Evolutionary conservation across 2,329 filamentous ascomycete species (phyloP).

Genomic region (Cytospora chrysosperma): DNA sequence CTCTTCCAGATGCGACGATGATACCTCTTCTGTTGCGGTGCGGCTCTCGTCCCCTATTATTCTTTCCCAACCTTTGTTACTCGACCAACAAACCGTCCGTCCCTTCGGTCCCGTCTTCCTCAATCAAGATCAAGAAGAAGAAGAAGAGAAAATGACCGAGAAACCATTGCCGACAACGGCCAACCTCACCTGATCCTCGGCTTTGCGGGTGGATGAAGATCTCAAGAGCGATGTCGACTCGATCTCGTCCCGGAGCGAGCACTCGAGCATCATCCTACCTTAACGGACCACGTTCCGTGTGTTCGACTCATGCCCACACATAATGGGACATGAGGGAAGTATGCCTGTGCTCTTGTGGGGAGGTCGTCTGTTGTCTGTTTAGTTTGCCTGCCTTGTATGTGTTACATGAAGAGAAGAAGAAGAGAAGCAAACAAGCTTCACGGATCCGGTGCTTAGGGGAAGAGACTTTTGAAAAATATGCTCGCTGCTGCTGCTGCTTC

Average conservation of each 20-base stretch:
- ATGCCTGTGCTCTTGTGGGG: slow-evolving; percentile 11
- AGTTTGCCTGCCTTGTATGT: slow-evolving; percentile 11
- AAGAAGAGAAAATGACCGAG: slow-evolving; percentile 1
- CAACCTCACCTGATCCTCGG: neutral
- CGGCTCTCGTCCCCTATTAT: slow-evolving; percentile 15
- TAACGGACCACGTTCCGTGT: neutral
- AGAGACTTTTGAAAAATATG: neutral
- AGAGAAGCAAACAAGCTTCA: neutral
- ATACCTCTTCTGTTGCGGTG: slow-evolving; percentile 30
- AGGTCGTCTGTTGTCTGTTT: neutral
- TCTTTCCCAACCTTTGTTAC: slow-evolving; percentile 9
- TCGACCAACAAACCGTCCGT: neutral
- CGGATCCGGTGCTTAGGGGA: slow-evolving; percentile 1
- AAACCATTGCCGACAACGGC: neutral
- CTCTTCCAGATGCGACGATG: slow-evolving; percentile 32
- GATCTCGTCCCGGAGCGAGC: slow-evolving; percentile 2
- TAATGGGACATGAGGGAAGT: slow-evolving; percentile 10
- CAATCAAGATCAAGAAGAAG: slow-evolving; percentile 3
- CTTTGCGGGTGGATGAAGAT: neutral
- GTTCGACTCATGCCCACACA: neutral
- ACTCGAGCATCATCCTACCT: neutral
- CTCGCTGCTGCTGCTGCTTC: neutral
- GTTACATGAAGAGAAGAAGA: slow-evolving; percentile 1
- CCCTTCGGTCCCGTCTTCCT: slow-evolving; percentile 4
- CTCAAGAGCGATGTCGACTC: neutral